Evolutionary conservation across 1,284 basidiomycete genomes (phyloP), one percentile per base, ranked within the genome.

Genomic region (Trichosporon sp.): DNA sequence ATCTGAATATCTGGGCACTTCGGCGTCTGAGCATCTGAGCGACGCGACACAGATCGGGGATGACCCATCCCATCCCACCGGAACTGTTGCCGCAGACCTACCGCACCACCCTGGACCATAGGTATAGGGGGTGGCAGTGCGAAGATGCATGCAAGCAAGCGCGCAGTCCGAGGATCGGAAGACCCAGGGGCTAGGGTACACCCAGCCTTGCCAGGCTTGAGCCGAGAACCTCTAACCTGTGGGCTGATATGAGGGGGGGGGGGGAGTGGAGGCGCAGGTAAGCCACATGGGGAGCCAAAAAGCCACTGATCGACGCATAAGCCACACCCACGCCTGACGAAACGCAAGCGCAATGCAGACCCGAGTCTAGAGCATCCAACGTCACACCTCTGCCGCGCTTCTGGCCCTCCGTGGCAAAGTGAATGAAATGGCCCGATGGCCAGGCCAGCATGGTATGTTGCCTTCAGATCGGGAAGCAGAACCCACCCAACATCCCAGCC

Each of bases 301-400:
- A 54, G 56, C 56, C 56, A 59, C 56, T 59, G 56, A 59, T 59
- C 56, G 56, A 59, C 56, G 31, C 31, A 59, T 59, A 12, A 59
- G 56, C 26, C 56, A 59, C 56, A 31, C 56, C 21, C 26, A 32
- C 31, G 7, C 3, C 7, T 35, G 4, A 35, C 35, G 35, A 35
- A 35, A 7, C 19, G 5, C 7, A 26, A 26, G 21, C 54, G 54
- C 54, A 59, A 16, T n/a, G 14, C 43, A 46, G 43, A 16, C 2
- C 43, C 11, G 43, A 46, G 43, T 46, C 14, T 46, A 2, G 43
- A 31, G 14, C 56, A 32, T 32, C 56, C 4, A 54, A 19, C 31
- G 31, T 35, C 21, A 32, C 26, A 59, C n/a, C n/a, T n/a, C n/a
- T n/a, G n/a, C n/a, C n/a, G n/a, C n/a, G n/a, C n/a, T n/a, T n/a